These are phyloP conservation scores for Coleophoma crateriformis DNA, from an alignment of 2,329 filamentous ascomycete genomes.

Conservation along the genomic window DNA sequence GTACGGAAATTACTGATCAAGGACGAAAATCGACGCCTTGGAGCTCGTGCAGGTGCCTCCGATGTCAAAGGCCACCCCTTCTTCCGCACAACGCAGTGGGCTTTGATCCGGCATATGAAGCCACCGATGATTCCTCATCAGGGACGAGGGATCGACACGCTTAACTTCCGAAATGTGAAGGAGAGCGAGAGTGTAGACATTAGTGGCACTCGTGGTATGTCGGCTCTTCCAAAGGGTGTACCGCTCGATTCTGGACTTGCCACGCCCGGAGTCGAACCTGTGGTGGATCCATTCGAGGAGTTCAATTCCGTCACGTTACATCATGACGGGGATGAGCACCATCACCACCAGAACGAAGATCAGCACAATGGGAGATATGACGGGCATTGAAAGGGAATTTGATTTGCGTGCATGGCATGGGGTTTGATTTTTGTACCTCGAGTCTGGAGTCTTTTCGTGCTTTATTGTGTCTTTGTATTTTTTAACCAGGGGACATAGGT, in stretches of 20 bases:
- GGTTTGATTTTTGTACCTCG: too few relatives aligned
- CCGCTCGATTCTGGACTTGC: slow-evolving; percentile 80
- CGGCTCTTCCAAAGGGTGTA: slow-evolving; percentile 61
- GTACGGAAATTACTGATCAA: slow-evolving; percentile 97
- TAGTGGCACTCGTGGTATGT: slow-evolving; percentile 45
- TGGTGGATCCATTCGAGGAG: slow-evolving; percentile 90
- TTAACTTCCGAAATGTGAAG: slow-evolving; percentile 98
- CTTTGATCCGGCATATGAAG: slow-evolving; percentile 94
- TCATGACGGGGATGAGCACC: slow-evolving; percentile 78
- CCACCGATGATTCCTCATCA: slow-evolving; percentile 93
- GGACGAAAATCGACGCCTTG: slow-evolving; percentile 88
- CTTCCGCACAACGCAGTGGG: slow-evolving; percentile 95
- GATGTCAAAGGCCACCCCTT: slow-evolving; percentile 96
- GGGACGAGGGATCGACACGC: slow-evolving; percentile 83
- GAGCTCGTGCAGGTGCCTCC: slow-evolving; percentile 89
- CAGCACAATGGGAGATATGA: slow-evolving; percentile 25
- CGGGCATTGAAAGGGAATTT: slow-evolving; percentile 2
- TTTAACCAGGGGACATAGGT: too few relatives aligned
- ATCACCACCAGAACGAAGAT: slow-evolving; percentile 22
- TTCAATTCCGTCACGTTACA: slow-evolving; percentile 98
- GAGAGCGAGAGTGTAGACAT: slow-evolving; percentile 94
- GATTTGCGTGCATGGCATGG: too few relatives aligned
- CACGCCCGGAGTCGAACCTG: slow-evolving; percentile 72
- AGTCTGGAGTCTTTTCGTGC: too few relatives aligned
- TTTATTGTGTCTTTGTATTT: too few relatives aligned